Evolutionary conservation across 257 asterid genomes (phyloP).

Genomic region (Nicotiana noctiflora): DNA sequence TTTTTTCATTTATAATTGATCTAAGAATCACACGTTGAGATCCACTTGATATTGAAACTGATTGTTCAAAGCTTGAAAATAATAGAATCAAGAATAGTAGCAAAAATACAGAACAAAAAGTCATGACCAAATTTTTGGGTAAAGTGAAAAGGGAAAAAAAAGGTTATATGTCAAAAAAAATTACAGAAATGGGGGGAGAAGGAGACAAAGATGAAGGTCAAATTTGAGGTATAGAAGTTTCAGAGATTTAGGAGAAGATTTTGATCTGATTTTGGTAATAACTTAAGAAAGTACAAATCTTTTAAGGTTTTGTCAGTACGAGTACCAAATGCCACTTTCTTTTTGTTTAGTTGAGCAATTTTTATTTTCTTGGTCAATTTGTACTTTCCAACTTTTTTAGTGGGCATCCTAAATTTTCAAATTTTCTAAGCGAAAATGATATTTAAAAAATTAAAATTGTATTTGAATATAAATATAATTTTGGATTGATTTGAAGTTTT

Average conservation of each 20-base stretch:
- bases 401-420: no score
- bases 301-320: neutral
- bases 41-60: conserved; percentile 30
- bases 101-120: conserved; percentile 4
- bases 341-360: no score
- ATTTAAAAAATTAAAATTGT: no score
- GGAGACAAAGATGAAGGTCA: neutral
- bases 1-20: conserved; percentile 24
- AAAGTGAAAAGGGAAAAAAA: neutral
- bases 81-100: conserved; percentile 27
- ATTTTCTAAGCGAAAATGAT: no score
- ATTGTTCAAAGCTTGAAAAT: conserved; percentile 1
- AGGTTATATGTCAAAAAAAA: neutral
- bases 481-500: no score
- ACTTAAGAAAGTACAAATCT: neutral
- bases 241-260: neutral
- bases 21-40: conserved; percentile 58
- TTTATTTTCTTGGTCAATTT: no score
- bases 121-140: neutral
- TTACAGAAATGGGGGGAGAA: neutral
- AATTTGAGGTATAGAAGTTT: neutral
- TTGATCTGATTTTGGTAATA: neutral
- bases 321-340: no score
- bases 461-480: no score
- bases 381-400: no score